phyloP scores from a whole-genome alignment of 495 filamentous ascomycete genomes.

The Penicillium angulare region DNA sequence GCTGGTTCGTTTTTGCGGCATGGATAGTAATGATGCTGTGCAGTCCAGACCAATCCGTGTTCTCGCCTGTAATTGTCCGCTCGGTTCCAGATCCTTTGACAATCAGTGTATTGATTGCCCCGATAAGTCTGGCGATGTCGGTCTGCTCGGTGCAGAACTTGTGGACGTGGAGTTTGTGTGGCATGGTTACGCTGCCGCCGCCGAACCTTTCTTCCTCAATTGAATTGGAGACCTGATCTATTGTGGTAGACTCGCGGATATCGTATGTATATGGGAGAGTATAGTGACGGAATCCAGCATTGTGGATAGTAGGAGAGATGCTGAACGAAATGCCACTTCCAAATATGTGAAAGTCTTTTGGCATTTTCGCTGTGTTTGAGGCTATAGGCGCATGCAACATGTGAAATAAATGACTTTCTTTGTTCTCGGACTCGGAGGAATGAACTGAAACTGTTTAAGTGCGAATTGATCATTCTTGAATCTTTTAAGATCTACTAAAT shows the following conservation, averaged over 20 bases:
- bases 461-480: too few species aligned
- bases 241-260: slow-evolving; percentile 47
- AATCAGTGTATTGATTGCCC: slow-evolving; percentile 46
- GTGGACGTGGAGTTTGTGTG: slow-evolving; percentile 44
- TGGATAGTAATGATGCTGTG: slow-evolving; percentile 23
- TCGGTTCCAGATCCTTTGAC: slow-evolving; percentile 19
- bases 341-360: slow-evolving; percentile 50
- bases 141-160: slow-evolving; percentile 35
- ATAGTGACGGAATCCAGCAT: slow-evolving; percentile 60
- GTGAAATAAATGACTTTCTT: background rate
- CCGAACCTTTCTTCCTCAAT: slow-evolving; percentile 43
- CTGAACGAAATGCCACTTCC: slow-evolving; percentile 65
- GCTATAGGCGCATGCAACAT: background rate
- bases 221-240: slow-evolving; percentile 37
- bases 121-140: slow-evolving; percentile 29
- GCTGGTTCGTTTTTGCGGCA: slow-evolving; percentile 1
- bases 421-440: background rate
- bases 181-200: slow-evolving; percentile 50
- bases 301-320: slow-evolving; percentile 69
- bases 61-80: slow-evolving; percentile 35
- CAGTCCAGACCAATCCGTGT: slow-evolving; percentile 49
- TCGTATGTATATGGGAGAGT: slow-evolving; percentile 64
- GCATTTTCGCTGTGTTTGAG: background rate
- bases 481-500: too few species aligned
- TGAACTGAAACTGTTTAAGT: too few species aligned